phyloP scores from a whole-genome alignment of 2,329 filamentous ascomycete species.

The Neofusicoccum cordaticola region DNA sequence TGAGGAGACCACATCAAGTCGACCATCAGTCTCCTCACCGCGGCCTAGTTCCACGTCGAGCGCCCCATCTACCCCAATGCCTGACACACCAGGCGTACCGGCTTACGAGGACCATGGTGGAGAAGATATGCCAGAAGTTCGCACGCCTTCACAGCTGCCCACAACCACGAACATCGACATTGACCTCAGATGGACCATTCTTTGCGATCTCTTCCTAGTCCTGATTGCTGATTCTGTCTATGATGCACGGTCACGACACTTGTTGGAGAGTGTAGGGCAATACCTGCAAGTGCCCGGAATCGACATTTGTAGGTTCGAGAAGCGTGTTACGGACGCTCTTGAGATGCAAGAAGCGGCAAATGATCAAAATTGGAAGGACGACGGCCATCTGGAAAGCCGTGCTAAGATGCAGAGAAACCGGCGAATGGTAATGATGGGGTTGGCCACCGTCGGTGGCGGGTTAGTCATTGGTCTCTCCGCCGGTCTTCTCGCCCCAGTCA shows the following conservation, averaged over 20 bases:
- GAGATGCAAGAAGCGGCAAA: slow-evolving; percentile 96
- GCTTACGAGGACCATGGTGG: slow-evolving; percentile 61
- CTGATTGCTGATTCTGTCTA: slow-evolving; percentile 96
- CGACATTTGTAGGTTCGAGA: slow-evolving; percentile 95
- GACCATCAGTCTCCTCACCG: slow-evolving; percentile 33
- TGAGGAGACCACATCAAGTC: slow-evolving; percentile 41
- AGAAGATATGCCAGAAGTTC: slow-evolving; percentile 73
- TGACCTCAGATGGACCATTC: slow-evolving; percentile 91
- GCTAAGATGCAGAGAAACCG: slow-evolving; percentile 77
- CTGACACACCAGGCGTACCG: slow-evolving; percentile 30
- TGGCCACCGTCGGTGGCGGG: slow-evolving; percentile 92
- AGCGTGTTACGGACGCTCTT: slow-evolving; percentile 90
- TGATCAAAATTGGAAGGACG: slow-evolving; percentile 97
- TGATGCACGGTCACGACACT: slow-evolving; percentile 78
- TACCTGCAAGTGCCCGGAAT: slow-evolving; percentile 82
- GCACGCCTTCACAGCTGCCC: slow-evolving; percentile 78
- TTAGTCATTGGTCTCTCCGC: slow-evolving; percentile 94
- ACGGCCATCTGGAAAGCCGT: slow-evolving; percentile 84
- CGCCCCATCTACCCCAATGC: not conserved
- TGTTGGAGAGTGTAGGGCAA: slow-evolving; percentile 79
- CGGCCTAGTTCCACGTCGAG: slow-evolving; percentile 23
- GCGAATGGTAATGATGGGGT: slow-evolving; percentile 90
- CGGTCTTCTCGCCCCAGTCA: slow-evolving; percentile 85
- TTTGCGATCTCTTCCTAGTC: slow-evolving; percentile 92
- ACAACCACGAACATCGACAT: slow-evolving; percentile 85